phyloP scores from a whole-genome alignment of 179 eudicot species.

The Silene noctiflora region DNA sequence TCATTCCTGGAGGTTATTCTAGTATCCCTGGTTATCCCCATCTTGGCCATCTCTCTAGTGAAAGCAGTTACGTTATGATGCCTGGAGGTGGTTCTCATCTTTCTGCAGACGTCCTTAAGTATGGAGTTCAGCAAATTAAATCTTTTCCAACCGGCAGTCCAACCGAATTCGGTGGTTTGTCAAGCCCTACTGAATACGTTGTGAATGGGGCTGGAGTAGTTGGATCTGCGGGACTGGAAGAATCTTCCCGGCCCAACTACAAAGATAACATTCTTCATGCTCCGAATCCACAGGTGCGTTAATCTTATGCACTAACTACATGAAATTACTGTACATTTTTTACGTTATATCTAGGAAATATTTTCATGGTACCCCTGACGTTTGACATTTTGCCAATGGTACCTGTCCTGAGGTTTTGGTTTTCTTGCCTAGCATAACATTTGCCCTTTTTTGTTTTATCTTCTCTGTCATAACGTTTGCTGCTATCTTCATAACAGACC shows the following conservation, averaged over 20 bases:
- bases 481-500: too few relatives aligned
- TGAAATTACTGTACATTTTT: too few relatives aligned
- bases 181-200: constrained; percentile 72
- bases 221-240: constrained; percentile 66
- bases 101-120: constrained; percentile 57
- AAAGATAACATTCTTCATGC: constrained; percentile 71
- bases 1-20: constrained; percentile 76
- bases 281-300: constrained; percentile 77
- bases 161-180: constrained; percentile 61
- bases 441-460: too few relatives aligned
- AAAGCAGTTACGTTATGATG: constrained; percentile 80
- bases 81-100: constrained; percentile 81
- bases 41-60: constrained; percentile 49
- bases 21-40: constrained; percentile 76
- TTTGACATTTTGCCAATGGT: too few relatives aligned
- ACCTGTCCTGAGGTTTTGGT: too few relatives aligned
- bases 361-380: too few relatives aligned
- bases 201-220: constrained; percentile 70
- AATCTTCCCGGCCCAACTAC: constrained; percentile 74
- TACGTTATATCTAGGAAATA: too few relatives aligned
- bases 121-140: constrained; percentile 80
- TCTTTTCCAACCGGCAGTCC: constrained; percentile 70
- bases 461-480: too few relatives aligned
- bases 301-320: not conserved
- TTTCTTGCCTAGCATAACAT: too few relatives aligned